Evolutionary conservation across 192 early-diverging fungal genomes (phyloP).

Genomic region (Chytriomyces sp.): DNA sequence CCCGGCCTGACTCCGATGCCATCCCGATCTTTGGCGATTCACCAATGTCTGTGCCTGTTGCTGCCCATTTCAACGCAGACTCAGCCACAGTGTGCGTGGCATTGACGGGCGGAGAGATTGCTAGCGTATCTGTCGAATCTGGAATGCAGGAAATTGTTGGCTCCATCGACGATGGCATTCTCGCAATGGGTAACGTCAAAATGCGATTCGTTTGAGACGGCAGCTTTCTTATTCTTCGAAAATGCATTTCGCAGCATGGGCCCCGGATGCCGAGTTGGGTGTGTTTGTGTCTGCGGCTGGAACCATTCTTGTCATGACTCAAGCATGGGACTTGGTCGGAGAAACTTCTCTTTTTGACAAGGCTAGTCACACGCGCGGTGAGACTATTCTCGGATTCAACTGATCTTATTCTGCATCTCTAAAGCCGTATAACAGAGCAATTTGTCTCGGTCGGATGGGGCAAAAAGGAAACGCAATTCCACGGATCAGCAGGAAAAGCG

Average conservation of each 20-base stretch:
- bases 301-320: constrained; percentile 85
- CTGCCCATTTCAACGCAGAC: constrained; percentile 54
- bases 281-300: constrained; percentile 53
- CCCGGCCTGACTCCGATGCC: not conserved
- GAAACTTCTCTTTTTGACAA: constrained; percentile 68
- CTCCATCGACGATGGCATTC: constrained; percentile 74
- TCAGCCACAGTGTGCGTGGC: constrained; percentile 55
- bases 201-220: constrained; percentile 68
- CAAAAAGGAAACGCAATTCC: constrained; percentile 95
- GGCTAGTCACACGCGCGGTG: not conserved
- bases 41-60: not conserved
- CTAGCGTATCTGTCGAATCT: constrained; percentile 27
- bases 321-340: constrained; percentile 87
- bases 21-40: not conserved
- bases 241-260: constrained; percentile 1
- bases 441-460: constrained; percentile 95
- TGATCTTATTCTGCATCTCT: not conserved
- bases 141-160: constrained; percentile 66
- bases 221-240: constrained; percentile 77
- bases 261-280: constrained; percentile 38
- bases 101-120: constrained; percentile 55
- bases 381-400: not conserved
- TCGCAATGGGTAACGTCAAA: constrained; percentile 73
- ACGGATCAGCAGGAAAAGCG: constrained; percentile 84
- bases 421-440: constrained; percentile 47